Evolutionary conservation across 768 basidiomycete species (phyloP).

Genomic region (Tylopilus sp.): DNA sequence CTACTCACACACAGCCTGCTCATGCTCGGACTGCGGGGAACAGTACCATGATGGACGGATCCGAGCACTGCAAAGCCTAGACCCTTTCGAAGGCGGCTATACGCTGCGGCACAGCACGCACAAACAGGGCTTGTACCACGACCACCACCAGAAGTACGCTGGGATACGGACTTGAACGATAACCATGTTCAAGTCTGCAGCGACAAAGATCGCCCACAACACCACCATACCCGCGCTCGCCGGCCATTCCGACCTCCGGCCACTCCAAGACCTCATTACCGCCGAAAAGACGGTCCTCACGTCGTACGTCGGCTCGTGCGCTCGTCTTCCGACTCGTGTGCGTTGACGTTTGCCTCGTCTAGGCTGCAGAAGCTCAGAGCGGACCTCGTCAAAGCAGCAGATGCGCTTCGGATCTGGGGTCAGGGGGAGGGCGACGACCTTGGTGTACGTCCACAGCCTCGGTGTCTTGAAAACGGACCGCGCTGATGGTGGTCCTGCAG

Average conservation of each 20-base stretch:
- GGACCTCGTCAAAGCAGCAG: conserved; percentile 67
- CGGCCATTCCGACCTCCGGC: conserved; percentile 73
- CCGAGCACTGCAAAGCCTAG: no score
- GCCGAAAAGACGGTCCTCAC: conserved; percentile 80
- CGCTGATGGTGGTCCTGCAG: conserved; percentile 33
- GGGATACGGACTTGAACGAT: conserved; percentile 6
- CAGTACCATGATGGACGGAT: no score
- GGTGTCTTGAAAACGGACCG: not conserved
- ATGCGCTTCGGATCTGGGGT: conserved; percentile 72
- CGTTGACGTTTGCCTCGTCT: not conserved
- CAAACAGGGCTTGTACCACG: not conserved
- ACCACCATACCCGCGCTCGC: conserved; percentile 70
- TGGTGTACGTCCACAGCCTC: conserved; percentile 43
- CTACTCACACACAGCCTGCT: no score
- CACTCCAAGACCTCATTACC: conserved; percentile 85
- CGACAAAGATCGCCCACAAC: conserved; percentile 86
- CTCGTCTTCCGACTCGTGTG: not conserved
- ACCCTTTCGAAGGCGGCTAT: no score
- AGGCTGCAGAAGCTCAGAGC: conserved; percentile 64
- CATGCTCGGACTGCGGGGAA: no score
- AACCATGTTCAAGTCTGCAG: conserved; percentile 72
- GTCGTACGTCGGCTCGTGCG: conserved; percentile 47
- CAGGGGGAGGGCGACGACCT: conserved; percentile 81
- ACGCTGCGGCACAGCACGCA: not conserved
- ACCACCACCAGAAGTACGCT: conserved; percentile 1